Percentiles rank a stretch among this genome's conserved stretches.
These are phyloP conservation scores for Rhodomyrtus tomentosa DNA, from an alignment of 345 rosid genomes.

Conservation along the genomic window DNA sequence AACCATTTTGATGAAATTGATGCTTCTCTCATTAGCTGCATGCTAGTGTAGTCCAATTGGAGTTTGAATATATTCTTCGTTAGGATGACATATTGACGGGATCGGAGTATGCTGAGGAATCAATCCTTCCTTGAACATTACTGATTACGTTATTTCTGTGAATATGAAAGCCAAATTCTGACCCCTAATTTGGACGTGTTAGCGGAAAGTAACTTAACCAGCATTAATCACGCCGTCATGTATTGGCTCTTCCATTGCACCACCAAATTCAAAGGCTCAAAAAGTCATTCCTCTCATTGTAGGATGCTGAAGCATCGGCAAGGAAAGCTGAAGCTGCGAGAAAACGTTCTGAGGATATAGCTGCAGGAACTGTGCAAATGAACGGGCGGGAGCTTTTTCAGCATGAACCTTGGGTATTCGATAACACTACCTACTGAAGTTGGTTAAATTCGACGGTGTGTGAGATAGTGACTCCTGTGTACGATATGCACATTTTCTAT, in stretches of 20 bases:
- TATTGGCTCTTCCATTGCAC: not conserved
- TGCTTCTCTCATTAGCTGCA: not conserved
- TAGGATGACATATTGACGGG: not conserved
- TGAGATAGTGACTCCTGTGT: not conserved
- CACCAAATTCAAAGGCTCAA: not conserved
- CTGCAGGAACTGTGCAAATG: constrained; percentile 62
- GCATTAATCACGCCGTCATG: not conserved
- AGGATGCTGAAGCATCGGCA: constrained; percentile 59
- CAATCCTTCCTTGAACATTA: not conserved
- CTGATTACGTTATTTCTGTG: not conserved
- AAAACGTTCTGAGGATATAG: constrained; percentile 75
- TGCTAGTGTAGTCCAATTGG: not conserved
- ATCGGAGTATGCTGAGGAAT: not conserved
- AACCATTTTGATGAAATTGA: not conserved
- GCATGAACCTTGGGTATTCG: constrained; percentile 79
- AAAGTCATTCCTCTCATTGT: not conserved
- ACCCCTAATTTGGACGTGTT: not conserved
- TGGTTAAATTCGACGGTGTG: not conserved
- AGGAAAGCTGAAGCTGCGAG: constrained; percentile 67
- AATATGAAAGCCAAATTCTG: not conserved
- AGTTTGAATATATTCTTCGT: not conserved
- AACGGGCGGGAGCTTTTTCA: constrained; percentile 85
- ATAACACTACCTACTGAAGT: constrained; percentile 37
- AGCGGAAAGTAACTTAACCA: not conserved
- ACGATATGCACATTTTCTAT: not conserved